Conservation (phyloP, 202 grass and related monocot species). For the Carex arenaria region DNA sequence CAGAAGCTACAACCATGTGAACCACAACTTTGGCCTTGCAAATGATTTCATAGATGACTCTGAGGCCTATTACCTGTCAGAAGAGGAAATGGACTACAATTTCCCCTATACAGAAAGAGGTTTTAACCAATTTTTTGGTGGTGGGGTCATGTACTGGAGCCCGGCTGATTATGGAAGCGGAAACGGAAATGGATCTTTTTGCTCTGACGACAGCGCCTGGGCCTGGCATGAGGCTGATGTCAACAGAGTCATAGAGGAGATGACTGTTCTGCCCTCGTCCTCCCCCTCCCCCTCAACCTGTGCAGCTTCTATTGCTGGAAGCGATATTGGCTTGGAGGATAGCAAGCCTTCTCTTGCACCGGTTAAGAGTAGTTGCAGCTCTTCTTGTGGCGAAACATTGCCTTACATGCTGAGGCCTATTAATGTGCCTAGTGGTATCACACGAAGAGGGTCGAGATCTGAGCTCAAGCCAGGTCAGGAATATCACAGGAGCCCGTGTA, state of each 20-base stretch:
- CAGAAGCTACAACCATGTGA: constrained; percentile 58
- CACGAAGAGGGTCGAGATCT: constrained; percentile 76
- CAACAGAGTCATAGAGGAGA: constrained; percentile 79
- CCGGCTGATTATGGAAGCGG: constrained; percentile 83
- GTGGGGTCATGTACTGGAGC: constrained; percentile 98
- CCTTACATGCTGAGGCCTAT: constrained; percentile 93
- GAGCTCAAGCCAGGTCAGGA: constrained; percentile 72
- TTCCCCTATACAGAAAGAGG: constrained; percentile 63
- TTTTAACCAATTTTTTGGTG: constrained; percentile 94
- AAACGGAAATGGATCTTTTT: constrained; percentile 22
- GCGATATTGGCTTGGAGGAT: constrained; percentile 9
- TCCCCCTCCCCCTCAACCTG: constrained; percentile 4
- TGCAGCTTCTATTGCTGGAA: constrained; percentile 14
- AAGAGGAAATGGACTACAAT: constrained; percentile 73
- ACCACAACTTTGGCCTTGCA: constrained; percentile 48
- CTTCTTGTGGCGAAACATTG: constrained; percentile 65
- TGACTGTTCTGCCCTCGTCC: constrained; percentile 33
- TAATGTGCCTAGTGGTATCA: constrained; percentile 70
- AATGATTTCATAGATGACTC: constrained; percentile 72
- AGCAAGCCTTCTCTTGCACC: neutral
- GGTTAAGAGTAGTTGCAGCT: constrained; percentile 17
- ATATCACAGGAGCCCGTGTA: constrained; percentile 72
- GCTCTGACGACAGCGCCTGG: constrained; percentile 98
- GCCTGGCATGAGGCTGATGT: constrained; percentile 97
- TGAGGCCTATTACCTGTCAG: constrained; percentile 79